Evolutionary conservation across 139 green algal species (phyloP).

Genomic region (Pseudopediastrum boryanum): DNA sequence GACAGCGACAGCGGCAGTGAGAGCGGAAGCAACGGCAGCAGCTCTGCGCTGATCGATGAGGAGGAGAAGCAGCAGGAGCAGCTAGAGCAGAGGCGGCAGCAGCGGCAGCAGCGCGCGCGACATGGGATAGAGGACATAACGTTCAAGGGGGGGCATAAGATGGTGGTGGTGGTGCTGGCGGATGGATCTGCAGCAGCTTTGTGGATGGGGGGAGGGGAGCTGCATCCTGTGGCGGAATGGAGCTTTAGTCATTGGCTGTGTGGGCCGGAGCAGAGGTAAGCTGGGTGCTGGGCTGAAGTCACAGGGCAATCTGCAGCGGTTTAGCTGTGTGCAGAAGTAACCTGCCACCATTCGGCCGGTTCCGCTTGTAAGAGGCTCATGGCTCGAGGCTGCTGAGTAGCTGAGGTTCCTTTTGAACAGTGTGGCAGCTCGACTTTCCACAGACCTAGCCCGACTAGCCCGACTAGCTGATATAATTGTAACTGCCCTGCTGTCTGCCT

Average conservation of each 20-base stretch:
- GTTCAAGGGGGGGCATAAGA: not conserved
- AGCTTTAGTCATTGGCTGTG: slow-evolving; percentile 44
- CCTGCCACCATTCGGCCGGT: not conserved
- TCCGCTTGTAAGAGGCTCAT: not conserved
- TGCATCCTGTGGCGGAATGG: not conserved
- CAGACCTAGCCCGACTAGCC: not conserved
- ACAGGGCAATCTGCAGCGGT: not conserved
- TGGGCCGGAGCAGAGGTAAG: slow-evolving; percentile 20
- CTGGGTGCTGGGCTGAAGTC: not conserved
- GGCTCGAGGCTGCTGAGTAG: not conserved
- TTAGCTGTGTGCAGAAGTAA: too few relatives aligned
- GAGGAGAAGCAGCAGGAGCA: slow-evolving; percentile 21
- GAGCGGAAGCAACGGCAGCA: too few relatives aligned
- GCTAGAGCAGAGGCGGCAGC: not conserved
- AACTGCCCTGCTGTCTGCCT: too few relatives aligned
- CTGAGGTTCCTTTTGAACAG: not conserved
- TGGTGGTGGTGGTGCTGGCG: slow-evolving; percentile 47
- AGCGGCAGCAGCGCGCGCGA: not conserved
- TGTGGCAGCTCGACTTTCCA: not conserved
- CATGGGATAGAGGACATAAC: not conserved
- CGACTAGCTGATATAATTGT: not conserved
- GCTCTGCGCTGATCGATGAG: not conserved
- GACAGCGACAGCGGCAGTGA: too few relatives aligned
- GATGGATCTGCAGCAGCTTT: slow-evolving; percentile 52
- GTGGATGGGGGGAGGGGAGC: not conserved